Evolutionary conservation across 805 yeast genomes (phyloP).

Genomic region (Saturnispora diversa): DNA sequence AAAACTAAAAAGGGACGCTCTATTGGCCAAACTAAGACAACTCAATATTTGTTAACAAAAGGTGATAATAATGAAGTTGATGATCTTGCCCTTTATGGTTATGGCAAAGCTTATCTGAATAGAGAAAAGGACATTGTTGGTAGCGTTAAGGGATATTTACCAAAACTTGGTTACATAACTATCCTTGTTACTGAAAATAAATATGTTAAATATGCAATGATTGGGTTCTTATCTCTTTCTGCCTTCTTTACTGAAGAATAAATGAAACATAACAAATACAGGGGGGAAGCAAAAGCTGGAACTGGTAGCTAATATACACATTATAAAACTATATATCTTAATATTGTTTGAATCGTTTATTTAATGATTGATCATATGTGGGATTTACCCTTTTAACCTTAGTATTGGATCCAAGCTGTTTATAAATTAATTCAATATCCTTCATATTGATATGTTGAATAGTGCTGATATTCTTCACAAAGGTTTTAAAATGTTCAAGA

Average conservation of each 20-base stretch:
- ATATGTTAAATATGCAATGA: conserved; percentile 68
- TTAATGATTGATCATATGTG: background rate
- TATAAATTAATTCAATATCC: background rate
- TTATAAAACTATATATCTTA: conserved; percentile 1
- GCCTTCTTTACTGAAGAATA: conserved; percentile 55
- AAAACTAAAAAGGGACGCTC: conserved; percentile 11
- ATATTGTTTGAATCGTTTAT: conserved; percentile 4
- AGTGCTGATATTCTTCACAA: conserved; percentile 9
- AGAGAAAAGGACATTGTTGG: conserved; percentile 77
- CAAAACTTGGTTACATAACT: conserved; percentile 83
- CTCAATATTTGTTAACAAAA: conserved; percentile 75
- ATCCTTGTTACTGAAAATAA: conserved; percentile 83
- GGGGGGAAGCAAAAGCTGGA: too few species aligned
- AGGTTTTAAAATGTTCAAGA: conserved; percentile 12
- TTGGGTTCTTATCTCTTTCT: conserved; percentile 67
- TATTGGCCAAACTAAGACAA: conserved; percentile 7
- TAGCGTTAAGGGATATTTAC: conserved; percentile 86
- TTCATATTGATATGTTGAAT: conserved; percentile 10
- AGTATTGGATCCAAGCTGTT: background rate
- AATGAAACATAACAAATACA: too few species aligned
- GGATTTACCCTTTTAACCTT: background rate
- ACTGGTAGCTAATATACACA: too few species aligned
- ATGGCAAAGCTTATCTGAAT: conserved; percentile 66
- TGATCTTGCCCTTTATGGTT: conserved; percentile 78
- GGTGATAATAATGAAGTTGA: conserved; percentile 95